These are phyloP conservation scores for Epipyxis sp. DNA, from an alignment of 108 stramenopile genomes.

Conservation along the genomic window DNA sequence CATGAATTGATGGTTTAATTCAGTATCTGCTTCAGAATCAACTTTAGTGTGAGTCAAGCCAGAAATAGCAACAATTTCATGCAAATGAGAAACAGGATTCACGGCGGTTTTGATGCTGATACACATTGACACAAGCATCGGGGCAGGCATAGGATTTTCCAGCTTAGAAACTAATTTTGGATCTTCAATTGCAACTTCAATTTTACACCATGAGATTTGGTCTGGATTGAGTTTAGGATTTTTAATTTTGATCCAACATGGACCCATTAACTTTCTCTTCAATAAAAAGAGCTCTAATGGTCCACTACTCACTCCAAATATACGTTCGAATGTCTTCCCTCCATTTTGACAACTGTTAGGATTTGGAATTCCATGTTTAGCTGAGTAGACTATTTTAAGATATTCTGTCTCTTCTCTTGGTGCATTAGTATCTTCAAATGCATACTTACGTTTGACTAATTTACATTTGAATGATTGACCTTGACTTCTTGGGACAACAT, in stretches of 20 bases:
- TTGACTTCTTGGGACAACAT: constrained; percentile 61
- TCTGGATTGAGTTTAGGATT: constrained; percentile 51
- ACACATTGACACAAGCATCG: constrained; percentile 75
- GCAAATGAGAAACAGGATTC: constrained; percentile 83
- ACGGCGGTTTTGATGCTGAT: constrained; percentile 93
- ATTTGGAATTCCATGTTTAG: constrained; percentile 71
- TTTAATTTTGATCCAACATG: constrained; percentile 88
- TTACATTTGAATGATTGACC: constrained; percentile 79
- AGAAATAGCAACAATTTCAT: constrained; percentile 88
- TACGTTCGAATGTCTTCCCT: constrained; percentile 72
- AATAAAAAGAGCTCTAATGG: constrained; percentile 87
- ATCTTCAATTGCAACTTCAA: constrained; percentile 70
- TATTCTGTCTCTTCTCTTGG: constrained; percentile 88
- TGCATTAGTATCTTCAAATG: constrained; percentile 84
- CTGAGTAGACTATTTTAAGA: constrained; percentile 90
- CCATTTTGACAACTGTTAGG: constrained; percentile 65
- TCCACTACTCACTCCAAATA: constrained; percentile 77
- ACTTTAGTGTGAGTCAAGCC: constrained; percentile 82
- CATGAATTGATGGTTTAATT: not conserved
- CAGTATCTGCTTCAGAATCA: constrained; percentile 66
- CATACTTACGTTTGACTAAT: constrained; percentile 80
- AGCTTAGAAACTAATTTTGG: constrained; percentile 67
- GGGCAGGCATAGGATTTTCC: constrained; percentile 56
- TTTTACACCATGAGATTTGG: constrained; percentile 77
- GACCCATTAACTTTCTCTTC: constrained; percentile 93